Evolutionary conservation across 1,284 basidiomycete species (phyloP).

Genomic region (Irpex rosettiformis): DNA sequence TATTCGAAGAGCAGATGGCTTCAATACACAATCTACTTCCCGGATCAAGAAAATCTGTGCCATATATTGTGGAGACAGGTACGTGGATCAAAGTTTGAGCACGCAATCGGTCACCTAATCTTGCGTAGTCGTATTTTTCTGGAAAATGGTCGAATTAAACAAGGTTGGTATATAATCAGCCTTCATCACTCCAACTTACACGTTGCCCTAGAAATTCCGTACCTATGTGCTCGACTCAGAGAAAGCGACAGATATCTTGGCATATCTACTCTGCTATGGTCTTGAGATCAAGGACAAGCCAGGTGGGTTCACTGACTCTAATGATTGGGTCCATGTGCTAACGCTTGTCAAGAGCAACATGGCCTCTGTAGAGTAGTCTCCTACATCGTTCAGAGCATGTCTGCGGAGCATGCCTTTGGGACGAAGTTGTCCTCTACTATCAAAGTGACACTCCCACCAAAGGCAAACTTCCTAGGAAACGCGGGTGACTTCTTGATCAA

Average conservation of each 20-base stretch:
- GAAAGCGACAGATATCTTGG: slow-evolving; percentile 71
- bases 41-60: slow-evolving; percentile 76
- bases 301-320: slow-evolving; percentile 46
- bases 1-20: slow-evolving; percentile 73
- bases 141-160: slow-evolving; percentile 90
- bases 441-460: slow-evolving; percentile 64
- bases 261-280: slow-evolving; percentile 74
- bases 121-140: slow-evolving; percentile 73
- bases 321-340: slow-evolving; percentile 6
- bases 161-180: slow-evolving; percentile 50
- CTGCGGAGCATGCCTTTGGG: slow-evolving; percentile 80
- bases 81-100: slow-evolving; percentile 26
- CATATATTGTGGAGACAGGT: slow-evolving; percentile 82
- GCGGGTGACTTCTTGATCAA: slow-evolving; percentile 86
- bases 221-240: slow-evolving; percentile 78
- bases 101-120: not conserved
- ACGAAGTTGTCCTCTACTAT: slow-evolving; percentile 59
- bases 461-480: slow-evolving; percentile 72
- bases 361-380: slow-evolving; percentile 87
- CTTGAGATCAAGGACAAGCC: slow-evolving; percentile 90
- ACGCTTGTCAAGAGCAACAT: slow-evolving; percentile 65
- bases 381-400: slow-evolving; percentile 90
- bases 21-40: slow-evolving; percentile 75
- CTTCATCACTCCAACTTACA: not conserved
- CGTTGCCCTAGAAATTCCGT: slow-evolving; percentile 73